Conservation (phyloP, 2,329 filamentous ascomycete species). For the Pestalotiopsis sp. region DNA sequence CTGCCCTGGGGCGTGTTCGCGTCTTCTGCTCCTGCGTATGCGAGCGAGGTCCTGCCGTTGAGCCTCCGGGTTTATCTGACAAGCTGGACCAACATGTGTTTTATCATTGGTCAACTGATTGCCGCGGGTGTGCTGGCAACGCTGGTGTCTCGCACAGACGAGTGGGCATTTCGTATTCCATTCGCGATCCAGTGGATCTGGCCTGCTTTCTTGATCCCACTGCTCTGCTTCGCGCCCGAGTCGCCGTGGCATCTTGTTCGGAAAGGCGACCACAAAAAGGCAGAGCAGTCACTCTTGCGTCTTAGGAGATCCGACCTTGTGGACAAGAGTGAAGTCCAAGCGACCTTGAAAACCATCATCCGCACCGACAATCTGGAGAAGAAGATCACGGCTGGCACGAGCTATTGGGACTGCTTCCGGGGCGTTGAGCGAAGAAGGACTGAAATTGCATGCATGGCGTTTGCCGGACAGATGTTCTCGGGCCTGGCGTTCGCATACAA, state of each 20-base stretch:
- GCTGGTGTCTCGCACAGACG: slow-evolving; percentile 26
- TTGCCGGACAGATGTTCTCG: slow-evolving; percentile 22
- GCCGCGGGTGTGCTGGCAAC: slow-evolving; percentile 35
- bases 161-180: slow-evolving; percentile 40
- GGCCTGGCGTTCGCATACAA: slow-evolving; percentile 28
- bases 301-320: slow-evolving; percentile 22
- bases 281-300: slow-evolving; percentile 30
- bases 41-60: slow-evolving; percentile 31
- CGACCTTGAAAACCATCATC: slow-evolving; percentile 31
- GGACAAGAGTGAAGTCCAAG: slow-evolving; percentile 1
- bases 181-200: slow-evolving; percentile 44
- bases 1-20: slow-evolving; percentile 35
- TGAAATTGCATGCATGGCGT: slow-evolving; percentile 31
- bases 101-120: slow-evolving; percentile 42
- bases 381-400: slow-evolving; percentile 15
- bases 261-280: slow-evolving; percentile 31
- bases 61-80: slow-evolving; percentile 30
- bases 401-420: slow-evolving; percentile 41
- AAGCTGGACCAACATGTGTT: slow-evolving; percentile 35
- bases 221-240: slow-evolving; percentile 39
- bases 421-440: slow-evolving; percentile 37
- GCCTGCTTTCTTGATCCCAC: slow-evolving; percentile 35
- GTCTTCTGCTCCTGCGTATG: slow-evolving; percentile 28
- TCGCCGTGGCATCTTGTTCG: slow-evolving; percentile 43
- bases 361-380: slow-evolving; percentile 42